Evolutionary conservation across 371 early-diverging fungal species (phyloP).

Genomic region (Mucor irregularis): DNA sequence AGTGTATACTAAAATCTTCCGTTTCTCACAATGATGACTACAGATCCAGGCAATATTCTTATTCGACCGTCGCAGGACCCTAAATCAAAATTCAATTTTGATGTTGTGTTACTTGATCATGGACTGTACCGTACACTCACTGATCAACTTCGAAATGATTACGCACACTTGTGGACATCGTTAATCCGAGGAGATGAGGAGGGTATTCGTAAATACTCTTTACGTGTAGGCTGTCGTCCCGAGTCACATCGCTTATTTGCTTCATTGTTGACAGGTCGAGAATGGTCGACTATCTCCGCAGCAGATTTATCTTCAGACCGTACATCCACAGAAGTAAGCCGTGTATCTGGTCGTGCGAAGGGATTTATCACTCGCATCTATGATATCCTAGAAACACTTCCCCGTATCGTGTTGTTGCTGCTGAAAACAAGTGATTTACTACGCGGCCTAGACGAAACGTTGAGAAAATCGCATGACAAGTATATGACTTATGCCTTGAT

Average conservation of each 20-base stretch:
- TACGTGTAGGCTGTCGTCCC: constrained; percentile 63
- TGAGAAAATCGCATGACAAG: constrained; percentile 36
- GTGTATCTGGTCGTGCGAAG: constrained; percentile 40
- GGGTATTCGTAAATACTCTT: constrained; percentile 61
- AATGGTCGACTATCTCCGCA: constrained; percentile 69
- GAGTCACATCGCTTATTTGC: constrained; percentile 84
- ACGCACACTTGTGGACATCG: constrained; percentile 88
- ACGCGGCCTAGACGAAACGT: constrained; percentile 58
- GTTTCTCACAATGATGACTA: neutral
- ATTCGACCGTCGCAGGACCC: constrained; percentile 58
- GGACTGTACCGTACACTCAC: constrained; percentile 86
- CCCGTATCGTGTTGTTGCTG: constrained; percentile 78
- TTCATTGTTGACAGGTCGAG: constrained; percentile 83
- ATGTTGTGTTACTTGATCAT: constrained; percentile 90
- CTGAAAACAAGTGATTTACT: constrained; percentile 92
- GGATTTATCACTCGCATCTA: constrained; percentile 77
- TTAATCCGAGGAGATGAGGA: constrained; percentile 78
- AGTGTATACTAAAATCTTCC: neutral
- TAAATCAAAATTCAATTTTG: constrained; percentile 72
- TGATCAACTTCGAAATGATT: constrained; percentile 71
- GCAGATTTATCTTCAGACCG: constrained; percentile 38
- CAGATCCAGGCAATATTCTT: constrained; percentile 75
- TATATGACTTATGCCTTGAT: constrained; percentile 57
- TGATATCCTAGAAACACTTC: constrained; percentile 77
- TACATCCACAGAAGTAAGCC: constrained; percentile 47